Percentiles rank a stretch among this genome's conserved stretches.
These are phyloP conservation scores for Prototheca wickerhamii DNA, from an alignment of 163 green algal genomes.

Conservation along the genomic window DNA sequence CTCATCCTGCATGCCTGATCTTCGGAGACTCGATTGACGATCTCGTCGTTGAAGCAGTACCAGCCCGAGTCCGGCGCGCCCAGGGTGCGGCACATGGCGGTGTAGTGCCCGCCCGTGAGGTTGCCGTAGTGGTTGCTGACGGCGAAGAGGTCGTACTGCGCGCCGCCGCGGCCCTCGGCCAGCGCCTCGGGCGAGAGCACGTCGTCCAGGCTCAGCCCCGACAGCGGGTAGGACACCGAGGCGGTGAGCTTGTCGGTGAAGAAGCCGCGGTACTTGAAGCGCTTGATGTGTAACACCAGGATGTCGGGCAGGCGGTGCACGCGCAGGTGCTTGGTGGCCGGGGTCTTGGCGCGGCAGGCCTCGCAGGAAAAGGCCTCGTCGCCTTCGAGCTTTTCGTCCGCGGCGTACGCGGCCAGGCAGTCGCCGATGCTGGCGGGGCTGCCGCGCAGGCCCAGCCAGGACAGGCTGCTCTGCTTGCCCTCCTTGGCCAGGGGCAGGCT, in stretches of 20 bases:
- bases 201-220: slow-evolving; percentile 31
- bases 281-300: slow-evolving; percentile 57
- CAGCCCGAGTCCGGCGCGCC: slow-evolving; percentile 8
- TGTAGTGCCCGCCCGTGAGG: slow-evolving; percentile 47
- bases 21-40: slow-evolving; percentile 10
- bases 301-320: slow-evolving; percentile 41
- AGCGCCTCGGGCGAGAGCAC: slow-evolving; percentile 26
- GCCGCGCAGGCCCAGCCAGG: slow-evolving; percentile 23
- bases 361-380: slow-evolving; percentile 47
- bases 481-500: slow-evolving; percentile 39
- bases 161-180: not conserved
- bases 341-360: slow-evolving; percentile 33
- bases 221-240: slow-evolving; percentile 40
- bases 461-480: slow-evolving; percentile 12
- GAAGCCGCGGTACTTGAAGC: slow-evolving; percentile 34
- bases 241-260: slow-evolving; percentile 41
- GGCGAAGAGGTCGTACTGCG: slow-evolving; percentile 45
- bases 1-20: slow-evolving; percentile 7
- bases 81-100: slow-evolving; percentile 29
- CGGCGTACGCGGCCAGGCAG: slow-evolving; percentile 44
- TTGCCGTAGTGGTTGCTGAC: slow-evolving; percentile 37
- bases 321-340: slow-evolving; percentile 44
- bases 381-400: slow-evolving; percentile 45
- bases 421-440: slow-evolving; percentile 33
- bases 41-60: slow-evolving; percentile 39